Evolutionary conservation across 2,329 filamentous ascomycete genomes (phyloP).

Genomic region (Emericellopsis cladophorae): DNA sequence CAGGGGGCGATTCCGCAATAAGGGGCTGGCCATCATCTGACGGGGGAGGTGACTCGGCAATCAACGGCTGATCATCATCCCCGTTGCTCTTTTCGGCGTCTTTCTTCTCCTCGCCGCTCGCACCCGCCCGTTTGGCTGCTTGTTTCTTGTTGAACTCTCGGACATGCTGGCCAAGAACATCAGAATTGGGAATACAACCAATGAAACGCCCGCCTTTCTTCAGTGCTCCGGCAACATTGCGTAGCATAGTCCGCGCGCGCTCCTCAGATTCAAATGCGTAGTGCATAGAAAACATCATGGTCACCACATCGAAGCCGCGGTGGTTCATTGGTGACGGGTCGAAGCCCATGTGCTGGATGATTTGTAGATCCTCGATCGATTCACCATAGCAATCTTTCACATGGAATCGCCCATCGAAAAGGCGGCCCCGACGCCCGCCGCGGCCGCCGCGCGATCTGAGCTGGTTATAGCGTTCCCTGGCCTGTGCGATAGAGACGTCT

Average conservation of each 20-base stretch:
- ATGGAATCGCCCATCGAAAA: slow-evolving; percentile 80
- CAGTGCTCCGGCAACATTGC: slow-evolving; percentile 78
- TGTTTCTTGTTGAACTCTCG: slow-evolving; percentile 54
- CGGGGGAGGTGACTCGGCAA: too few species aligned
- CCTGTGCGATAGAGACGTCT: slow-evolving; percentile 83
- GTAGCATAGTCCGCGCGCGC: slow-evolving; percentile 83
- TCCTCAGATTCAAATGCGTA: slow-evolving; percentile 92
- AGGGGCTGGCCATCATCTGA: too few species aligned
- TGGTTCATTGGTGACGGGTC: slow-evolving; percentile 60
- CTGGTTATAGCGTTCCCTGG: slow-evolving; percentile 65
- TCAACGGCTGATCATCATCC: slow-evolving; percentile 30
- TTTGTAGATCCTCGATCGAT: slow-evolving; percentile 66
- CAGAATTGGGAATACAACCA: slow-evolving; percentile 93
- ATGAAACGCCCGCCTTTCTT: slow-evolving; percentile 94
- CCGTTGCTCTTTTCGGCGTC: slow-evolving; percentile 23
- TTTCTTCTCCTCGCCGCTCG: slow-evolving; percentile 12
- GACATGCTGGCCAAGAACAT: slow-evolving; percentile 74
- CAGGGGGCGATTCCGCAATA: too few species aligned
- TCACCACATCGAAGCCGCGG: slow-evolving; percentile 88
- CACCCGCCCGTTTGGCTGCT: slow-evolving; percentile 6
- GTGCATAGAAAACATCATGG: slow-evolving; percentile 99
- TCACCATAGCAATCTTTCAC: slow-evolving; percentile 89
- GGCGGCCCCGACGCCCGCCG: slow-evolving; percentile 30
- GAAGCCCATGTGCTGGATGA: slow-evolving; percentile 80
- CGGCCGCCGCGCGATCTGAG: slow-evolving; percentile 52